Evolutionary conservation across 352 stramenopile genomes (phyloP).

Genomic region (Plasmopara muralis): DNA sequence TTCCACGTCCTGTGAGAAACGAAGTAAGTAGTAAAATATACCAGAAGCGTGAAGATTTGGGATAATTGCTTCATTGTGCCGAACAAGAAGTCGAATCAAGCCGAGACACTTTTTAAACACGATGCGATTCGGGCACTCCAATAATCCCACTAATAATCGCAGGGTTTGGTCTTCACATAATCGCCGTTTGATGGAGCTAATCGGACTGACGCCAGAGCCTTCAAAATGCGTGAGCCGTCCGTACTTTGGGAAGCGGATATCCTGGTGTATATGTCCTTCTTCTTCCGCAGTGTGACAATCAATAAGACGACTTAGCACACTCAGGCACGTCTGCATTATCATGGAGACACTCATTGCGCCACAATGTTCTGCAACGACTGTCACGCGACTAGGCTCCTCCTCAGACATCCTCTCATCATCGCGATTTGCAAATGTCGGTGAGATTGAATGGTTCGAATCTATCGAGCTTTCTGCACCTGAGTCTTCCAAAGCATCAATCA

Average conservation of each 20-base stretch:
- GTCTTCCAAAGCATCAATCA: slow-evolving; percentile 66
- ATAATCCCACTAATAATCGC: slow-evolving; percentile 69
- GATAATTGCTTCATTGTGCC: slow-evolving; percentile 81
- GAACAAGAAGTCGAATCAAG: slow-evolving; percentile 73
- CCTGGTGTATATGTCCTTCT: slow-evolving; percentile 72
- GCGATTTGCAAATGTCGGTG: slow-evolving; percentile 24
- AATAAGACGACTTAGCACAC: slow-evolving; percentile 72
- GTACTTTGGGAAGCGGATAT: slow-evolving; percentile 74
- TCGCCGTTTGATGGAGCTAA: slow-evolving; percentile 68
- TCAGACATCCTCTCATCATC: slow-evolving; percentile 30
- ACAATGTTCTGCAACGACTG: slow-evolving; percentile 69
- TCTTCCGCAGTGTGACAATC: slow-evolving; percentile 80
- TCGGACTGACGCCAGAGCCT: slow-evolving; percentile 65
- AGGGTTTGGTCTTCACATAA: slow-evolving; percentile 72
- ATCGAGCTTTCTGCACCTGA: slow-evolving; percentile 42
- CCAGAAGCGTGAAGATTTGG: slow-evolving; percentile 75
- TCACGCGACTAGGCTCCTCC: slow-evolving; percentile 49
- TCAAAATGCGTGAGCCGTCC: slow-evolving; percentile 77
- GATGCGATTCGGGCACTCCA: slow-evolving; percentile 77
- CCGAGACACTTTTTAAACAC: slow-evolving; percentile 82
- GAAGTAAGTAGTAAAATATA: slow-evolving; percentile 84
- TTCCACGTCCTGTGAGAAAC: slow-evolving; percentile 70
- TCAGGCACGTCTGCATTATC: slow-evolving; percentile 85
- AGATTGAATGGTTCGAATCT: slow-evolving; percentile 29
- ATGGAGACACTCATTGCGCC: slow-evolving; percentile 77